phyloP scores from a whole-genome alignment of 805 yeast genomes.

The Ascoidea rubescens region DNA sequence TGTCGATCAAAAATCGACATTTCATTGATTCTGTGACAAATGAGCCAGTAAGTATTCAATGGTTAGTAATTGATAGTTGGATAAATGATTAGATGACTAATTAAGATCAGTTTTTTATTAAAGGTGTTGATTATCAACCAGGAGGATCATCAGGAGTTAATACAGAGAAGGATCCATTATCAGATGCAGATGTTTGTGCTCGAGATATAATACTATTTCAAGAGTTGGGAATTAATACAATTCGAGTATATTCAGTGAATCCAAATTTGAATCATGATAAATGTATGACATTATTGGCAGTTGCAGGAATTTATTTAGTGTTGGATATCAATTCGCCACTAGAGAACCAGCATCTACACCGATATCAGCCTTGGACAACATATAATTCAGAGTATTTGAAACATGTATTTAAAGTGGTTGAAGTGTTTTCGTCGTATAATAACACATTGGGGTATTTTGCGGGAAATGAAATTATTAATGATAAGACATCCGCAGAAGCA shows the following conservation, averaged over 20 bases:
- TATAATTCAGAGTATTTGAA: conserved; percentile 57
- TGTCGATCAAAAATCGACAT: conserved; percentile 51
- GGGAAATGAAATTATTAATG: conserved; percentile 85
- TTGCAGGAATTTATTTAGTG: conserved; percentile 84
- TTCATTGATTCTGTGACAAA: conserved; percentile 65
- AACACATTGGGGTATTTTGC: conserved; percentile 87
- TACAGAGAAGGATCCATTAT: conserved; percentile 53
- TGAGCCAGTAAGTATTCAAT: conserved; percentile 39
- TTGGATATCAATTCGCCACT: conserved; percentile 87
- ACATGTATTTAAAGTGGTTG: conserved; percentile 67
- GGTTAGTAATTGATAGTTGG: not conserved
- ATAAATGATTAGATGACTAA: conserved; percentile 8
- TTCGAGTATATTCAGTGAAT: conserved; percentile 78
- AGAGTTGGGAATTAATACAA: conserved; percentile 72
- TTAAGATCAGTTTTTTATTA: conserved; percentile 37
- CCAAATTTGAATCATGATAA: conserved; percentile 72
- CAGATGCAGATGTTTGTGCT: conserved; percentile 59
- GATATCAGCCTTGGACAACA: conserved; percentile 90
- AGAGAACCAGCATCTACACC: conserved; percentile 61
- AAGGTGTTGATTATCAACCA: conserved; percentile 92
- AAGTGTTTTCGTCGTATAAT: conserved; percentile 71
- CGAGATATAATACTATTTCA: conserved; percentile 76
- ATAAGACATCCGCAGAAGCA: conserved; percentile 45
- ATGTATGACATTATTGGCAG: conserved; percentile 84
- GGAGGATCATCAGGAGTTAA: conserved; percentile 79